phyloP scores from a whole-genome alignment of 1,284 basidiomycete genomes.

The Rugosomyces carneus region DNA sequence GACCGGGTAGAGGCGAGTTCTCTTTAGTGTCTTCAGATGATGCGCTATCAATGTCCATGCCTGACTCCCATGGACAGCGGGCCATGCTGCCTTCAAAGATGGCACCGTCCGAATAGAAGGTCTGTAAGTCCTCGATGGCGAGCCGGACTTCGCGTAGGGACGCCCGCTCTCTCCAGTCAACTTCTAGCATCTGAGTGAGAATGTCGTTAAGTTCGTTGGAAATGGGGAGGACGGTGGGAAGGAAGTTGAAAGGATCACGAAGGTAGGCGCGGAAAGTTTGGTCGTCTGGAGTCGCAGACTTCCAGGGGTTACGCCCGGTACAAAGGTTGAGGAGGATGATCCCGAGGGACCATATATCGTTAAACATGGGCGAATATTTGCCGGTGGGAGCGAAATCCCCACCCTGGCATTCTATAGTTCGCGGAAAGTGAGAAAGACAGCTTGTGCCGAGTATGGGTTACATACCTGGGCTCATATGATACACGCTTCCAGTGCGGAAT shows the following conservation, averaged over 20 bases:
- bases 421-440: slow-evolving; percentile 3
- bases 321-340: slow-evolving; percentile 94
- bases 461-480: slow-evolving; percentile 93
- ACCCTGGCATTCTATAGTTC: slow-evolving; percentile 79
- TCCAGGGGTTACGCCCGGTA: slow-evolving; percentile 96
- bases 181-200: slow-evolving; percentile 64
- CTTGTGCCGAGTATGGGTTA: slow-evolving; percentile 14
- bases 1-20: slow-evolving; percentile 22
- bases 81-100: slow-evolving; percentile 81
- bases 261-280: slow-evolving; percentile 75
- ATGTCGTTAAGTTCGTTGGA: slow-evolving; percentile 65
- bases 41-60: slow-evolving; percentile 57
- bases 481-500: slow-evolving; percentile 93
- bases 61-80: slow-evolving; percentile 73
- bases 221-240: slow-evolving; percentile 71
- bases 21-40: slow-evolving; percentile 35
- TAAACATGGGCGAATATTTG: slow-evolving; percentile 81
- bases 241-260: slow-evolving; percentile 55
- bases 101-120: slow-evolving; percentile 68
- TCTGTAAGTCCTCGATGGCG: slow-evolving; percentile 60
- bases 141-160: slow-evolving; percentile 66
- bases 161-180: slow-evolving; percentile 66
- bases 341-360: slow-evolving; percentile 97
- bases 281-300: slow-evolving; percentile 80
- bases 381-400: slow-evolving; percentile 65